These are phyloP conservation scores for Trichoderma endophyticum DNA, from an alignment of 2,329 filamentous ascomycete species.

Conservation along the genomic window DNA sequence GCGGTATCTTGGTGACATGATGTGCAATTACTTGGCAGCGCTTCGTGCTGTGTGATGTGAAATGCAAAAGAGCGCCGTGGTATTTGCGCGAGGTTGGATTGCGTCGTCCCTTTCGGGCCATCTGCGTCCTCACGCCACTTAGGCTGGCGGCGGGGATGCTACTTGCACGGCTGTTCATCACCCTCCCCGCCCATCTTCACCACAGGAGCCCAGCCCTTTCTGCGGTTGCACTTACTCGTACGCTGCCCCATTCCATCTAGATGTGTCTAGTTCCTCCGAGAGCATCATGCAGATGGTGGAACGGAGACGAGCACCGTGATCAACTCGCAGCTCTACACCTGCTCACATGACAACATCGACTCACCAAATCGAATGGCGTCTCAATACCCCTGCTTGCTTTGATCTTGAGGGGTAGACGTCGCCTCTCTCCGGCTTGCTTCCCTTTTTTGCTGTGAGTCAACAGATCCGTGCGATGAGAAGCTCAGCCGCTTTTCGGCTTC, in stretches of 20 bases:
- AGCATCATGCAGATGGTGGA: neutral
- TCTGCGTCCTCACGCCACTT: neutral
- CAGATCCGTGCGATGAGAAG: neutral
- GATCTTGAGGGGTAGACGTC: neutral
- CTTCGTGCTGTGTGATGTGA: neutral
- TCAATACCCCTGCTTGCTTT: neutral
- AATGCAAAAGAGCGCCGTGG: neutral
- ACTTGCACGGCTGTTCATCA: neutral
- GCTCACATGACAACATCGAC: neutral
- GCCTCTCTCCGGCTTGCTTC: neutral
- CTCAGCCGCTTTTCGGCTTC: neutral
- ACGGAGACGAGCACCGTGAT: neutral
- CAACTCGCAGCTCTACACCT: neutral
- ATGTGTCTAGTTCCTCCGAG: neutral
- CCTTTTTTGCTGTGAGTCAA: neutral
- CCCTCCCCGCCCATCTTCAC: neutral
- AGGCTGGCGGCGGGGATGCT: neutral
- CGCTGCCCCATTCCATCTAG: neutral
- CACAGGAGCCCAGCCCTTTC: neutral
- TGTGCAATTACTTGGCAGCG: neutral
- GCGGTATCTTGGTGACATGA: neutral
- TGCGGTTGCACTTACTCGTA: conserved; percentile 6
- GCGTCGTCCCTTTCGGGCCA: neutral
- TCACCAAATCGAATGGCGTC: neutral
- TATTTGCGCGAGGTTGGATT: neutral